phyloP scores from a whole-genome alignment of 1,284 basidiomycete genomes.

The Sphagnurus paluster region DNA sequence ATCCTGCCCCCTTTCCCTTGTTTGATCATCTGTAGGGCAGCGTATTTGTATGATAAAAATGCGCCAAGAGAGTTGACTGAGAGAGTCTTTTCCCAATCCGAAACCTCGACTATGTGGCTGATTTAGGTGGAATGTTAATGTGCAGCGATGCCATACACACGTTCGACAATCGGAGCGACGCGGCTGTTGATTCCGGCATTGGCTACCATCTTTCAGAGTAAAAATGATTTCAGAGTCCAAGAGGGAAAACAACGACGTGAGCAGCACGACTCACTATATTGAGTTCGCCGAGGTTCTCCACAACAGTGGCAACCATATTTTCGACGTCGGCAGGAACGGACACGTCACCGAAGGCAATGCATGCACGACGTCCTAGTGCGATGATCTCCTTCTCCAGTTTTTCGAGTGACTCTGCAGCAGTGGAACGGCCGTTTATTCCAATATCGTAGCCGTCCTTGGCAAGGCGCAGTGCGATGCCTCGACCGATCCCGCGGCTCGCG shows the following conservation, averaged over 20 bases:
- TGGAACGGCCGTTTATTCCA: conserved; percentile 21
- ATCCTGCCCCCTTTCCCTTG: conserved; percentile 23
- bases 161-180: conserved; percentile 17
- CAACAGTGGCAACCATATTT: conserved; percentile 24
- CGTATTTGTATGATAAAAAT: conserved; percentile 23
- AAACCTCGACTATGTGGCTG: conserved; percentile 5
- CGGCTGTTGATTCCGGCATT: conserved; percentile 25
- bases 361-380: conserved; percentile 7
- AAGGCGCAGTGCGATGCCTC: conserved; percentile 25
- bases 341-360: conserved; percentile 25
- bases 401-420: conserved; percentile 14
- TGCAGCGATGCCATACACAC: conserved; percentile 6
- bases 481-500: conserved; percentile 26
- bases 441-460: conserved; percentile 28
- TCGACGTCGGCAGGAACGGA: conserved; percentile 27
- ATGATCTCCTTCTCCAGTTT: conserved; percentile 19
- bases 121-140: neutral
- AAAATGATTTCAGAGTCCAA: neutral
- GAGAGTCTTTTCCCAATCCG: conserved; percentile 20
- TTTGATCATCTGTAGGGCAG: conserved; percentile 21
- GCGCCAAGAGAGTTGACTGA: conserved; percentile 18
- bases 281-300: conserved; percentile 24
- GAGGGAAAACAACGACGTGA: too few species aligned
- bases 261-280: conserved; percentile 26
- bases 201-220: conserved; percentile 25